phyloP scores from a whole-genome alignment of 129 eudicot species.

The Chrysanthemum seticuspe region DNA sequence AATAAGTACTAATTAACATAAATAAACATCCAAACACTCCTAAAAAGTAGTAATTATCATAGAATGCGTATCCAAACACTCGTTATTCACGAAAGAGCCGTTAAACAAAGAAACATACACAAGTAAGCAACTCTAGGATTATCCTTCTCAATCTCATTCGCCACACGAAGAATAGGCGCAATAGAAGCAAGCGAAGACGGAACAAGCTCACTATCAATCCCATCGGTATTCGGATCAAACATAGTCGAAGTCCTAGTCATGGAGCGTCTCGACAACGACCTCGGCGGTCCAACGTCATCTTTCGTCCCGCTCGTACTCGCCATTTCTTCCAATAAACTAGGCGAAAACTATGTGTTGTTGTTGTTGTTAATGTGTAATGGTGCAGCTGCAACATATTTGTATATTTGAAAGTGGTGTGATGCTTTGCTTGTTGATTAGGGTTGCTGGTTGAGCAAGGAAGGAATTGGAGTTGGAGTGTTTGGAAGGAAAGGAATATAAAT shows the following conservation, averaged over 20 bases:
- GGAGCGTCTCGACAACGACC: constrained; percentile 48
- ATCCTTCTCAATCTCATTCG: constrained; percentile 80
- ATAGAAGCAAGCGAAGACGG: constrained; percentile 83
- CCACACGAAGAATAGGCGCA: constrained; percentile 92
- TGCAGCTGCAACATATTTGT: no score
- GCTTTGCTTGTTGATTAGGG: no score
- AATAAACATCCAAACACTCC: no score
- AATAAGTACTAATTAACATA: no score
- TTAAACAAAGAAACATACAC: constrained; percentile 48
- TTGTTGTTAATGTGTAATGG: no score
- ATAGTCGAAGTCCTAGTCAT: constrained; percentile 51
- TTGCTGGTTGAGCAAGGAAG: no score
- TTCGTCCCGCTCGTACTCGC: constrained; percentile 93
- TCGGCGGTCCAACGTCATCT: constrained; percentile 55
- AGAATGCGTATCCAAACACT: neutral
- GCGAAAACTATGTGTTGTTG: no score
- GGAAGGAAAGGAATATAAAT: no score
- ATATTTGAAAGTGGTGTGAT: no score
- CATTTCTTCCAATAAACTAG: constrained; percentile 30
- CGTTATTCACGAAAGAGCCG: neutral
- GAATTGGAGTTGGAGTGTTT: no score
- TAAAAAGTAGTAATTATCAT: neutral
- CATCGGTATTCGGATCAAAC: constrained; percentile 55
- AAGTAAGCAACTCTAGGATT: constrained; percentile 88
- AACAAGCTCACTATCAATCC: constrained; percentile 83